Evolutionary conservation across 192 early-diverging fungal genomes (phyloP).

Genomic region (Gaertneriomyces sp.): DNA sequence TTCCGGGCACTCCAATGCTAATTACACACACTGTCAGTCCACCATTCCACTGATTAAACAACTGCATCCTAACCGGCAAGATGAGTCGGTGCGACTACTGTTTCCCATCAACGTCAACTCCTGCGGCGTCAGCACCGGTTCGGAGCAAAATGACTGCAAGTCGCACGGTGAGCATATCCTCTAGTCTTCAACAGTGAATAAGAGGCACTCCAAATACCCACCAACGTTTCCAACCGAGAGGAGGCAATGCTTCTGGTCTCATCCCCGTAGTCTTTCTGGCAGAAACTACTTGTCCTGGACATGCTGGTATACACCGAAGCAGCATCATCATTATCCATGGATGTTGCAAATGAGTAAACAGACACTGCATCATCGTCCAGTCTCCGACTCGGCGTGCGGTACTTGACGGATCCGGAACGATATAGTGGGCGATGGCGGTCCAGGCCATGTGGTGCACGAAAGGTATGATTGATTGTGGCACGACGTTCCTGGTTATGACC

Average conservation of each 20-base stretch:
- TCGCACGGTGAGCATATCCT: conserved; percentile 2
- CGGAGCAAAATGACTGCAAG: conserved; percentile 48
- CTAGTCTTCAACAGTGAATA: background rate
- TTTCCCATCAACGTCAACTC: conserved; percentile 45
- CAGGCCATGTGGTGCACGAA: background rate
- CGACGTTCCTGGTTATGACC: conserved; percentile 8
- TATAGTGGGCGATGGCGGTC: conserved; percentile 3
- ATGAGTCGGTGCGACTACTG: background rate
- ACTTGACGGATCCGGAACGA: conserved; percentile 14
- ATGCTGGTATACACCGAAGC: conserved; percentile 31
- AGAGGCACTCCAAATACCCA: conserved; percentile 14
- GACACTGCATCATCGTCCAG: conserved; percentile 34
- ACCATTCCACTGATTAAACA: no score
- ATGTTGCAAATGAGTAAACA: conserved; percentile 12
- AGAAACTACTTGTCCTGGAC: conserved; percentile 20
- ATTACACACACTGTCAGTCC: no score
- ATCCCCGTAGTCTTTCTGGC: conserved; percentile 24
- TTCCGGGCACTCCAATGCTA: no score
- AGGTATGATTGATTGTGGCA: conserved; percentile 9
- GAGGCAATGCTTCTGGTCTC: conserved; percentile 25
- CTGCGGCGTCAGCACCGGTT: conserved; percentile 49
- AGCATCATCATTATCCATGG: conserved; percentile 28
- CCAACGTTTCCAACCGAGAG: conserved; percentile 46
- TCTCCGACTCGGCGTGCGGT: conserved; percentile 21
- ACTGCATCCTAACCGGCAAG: no score